Base-by-base conservation (phyloP, 2,329 filamentous ascomycete genomes). In the Hypoxylon sp. region DNA sequence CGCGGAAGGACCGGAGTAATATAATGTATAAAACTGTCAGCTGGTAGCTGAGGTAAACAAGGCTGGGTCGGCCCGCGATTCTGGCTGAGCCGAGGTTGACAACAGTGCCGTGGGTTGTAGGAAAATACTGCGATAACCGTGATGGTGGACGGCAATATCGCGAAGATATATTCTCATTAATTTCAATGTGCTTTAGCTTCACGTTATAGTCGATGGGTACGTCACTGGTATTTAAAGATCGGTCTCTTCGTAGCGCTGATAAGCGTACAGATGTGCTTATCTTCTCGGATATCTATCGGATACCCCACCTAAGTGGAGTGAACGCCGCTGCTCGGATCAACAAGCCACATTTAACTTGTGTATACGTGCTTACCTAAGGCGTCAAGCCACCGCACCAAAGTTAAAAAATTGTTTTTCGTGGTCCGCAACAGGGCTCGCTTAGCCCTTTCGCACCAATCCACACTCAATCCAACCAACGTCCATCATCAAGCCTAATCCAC, bases 401-500 rank as follows among this genome's bases (percentile, higher is more conserved):
- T 46, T 13, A 59, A 62, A 64, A 72, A 74, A 53, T 29, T 64
- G 73, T 76, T 73, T 73, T 70, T 67, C 59, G 72, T 72, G 73
- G 57, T 62, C 55, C 52, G 69, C 71, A 73, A 69, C 74, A 73
- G 72, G 72, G 75, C 75, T 75, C 73, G 70, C 69, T 75, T 76
- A 75, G 70, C 72, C 69, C 60, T 69, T 70, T 72, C 73, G 63
- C 67, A 75, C 67, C 72, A 72, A 73, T 72, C 74, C 72, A 70
- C 60, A 47, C 48, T 67, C 52, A 66, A 55, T 52, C 56, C 70
- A 58, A 65, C 56, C 62, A 70, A 65, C 61, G 54, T 67, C 62
- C 65, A 70, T 70, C 71, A 55, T 72, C 71, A 74, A 74, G 72
- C 69, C 66, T 74, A 74, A 75, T 63, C 72, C 66, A 71, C 70